phyloP scores from a whole-genome alignment of 176 grass and related monocot species.

The Musa schizocarpa region DNA sequence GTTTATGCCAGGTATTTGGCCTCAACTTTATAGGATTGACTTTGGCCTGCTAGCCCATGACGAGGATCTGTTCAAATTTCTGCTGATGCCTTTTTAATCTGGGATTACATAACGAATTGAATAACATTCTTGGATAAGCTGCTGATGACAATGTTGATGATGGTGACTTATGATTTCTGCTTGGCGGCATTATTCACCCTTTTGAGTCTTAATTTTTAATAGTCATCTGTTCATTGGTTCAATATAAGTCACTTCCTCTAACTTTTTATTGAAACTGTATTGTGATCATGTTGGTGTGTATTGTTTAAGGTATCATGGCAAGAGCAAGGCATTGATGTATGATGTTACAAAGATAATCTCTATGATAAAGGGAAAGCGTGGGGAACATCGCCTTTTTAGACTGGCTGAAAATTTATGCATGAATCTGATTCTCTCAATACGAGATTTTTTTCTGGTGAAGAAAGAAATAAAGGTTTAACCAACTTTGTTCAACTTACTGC shows the following conservation, averaged over 20 bases:
- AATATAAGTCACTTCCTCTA: not conserved
- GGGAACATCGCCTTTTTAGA: constrained; percentile 94
- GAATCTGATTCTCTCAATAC: constrained; percentile 96
- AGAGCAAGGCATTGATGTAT: constrained; percentile 99
- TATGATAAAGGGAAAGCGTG: constrained; percentile 90
- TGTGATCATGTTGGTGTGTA: not conserved
- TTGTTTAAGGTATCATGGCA: constrained; percentile 70
- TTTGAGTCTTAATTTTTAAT: not conserved
- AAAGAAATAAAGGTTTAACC: constrained; percentile 85
- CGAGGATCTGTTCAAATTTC: no score
- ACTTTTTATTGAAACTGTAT: not conserved
- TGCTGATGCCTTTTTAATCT: no score
- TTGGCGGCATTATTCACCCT: not conserved
- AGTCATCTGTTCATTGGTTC: not conserved
- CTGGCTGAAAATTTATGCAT: constrained; percentile 98
- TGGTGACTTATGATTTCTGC: not conserved
- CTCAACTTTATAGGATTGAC: no score
- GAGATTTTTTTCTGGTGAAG: constrained; percentile 97
- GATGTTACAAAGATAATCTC: constrained; percentile 99
- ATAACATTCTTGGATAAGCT: no score
- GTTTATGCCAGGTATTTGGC: no score
- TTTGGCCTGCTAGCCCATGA: no score
- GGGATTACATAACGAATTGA: no score
- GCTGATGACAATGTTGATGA: not conserved
- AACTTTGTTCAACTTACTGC: not conserved